Evolutionary conservation across 805 yeast genomes (phyloP).

Genomic region (Candida oleophila): DNA sequence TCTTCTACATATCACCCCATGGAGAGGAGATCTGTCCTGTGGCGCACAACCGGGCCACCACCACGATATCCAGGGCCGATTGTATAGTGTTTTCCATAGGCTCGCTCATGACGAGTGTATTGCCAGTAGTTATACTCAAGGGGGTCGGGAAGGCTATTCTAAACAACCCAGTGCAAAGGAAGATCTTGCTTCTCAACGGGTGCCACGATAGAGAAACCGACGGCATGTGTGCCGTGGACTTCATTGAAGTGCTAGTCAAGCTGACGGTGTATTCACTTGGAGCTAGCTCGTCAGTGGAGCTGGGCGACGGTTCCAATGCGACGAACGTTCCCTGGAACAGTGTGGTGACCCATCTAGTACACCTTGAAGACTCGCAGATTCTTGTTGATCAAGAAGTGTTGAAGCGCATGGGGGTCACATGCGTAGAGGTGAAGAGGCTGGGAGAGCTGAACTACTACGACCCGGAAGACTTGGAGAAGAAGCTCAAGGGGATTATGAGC

Average conservation of each 20-base stretch:
- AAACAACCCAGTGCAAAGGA: conserved; percentile 25
- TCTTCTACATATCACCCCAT: conserved; percentile 80
- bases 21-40: conserved; percentile 83
- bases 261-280: conserved; percentile 55
- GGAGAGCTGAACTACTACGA: conserved; percentile 36
- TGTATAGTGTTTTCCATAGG: conserved; percentile 79
- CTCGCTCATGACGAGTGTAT: conserved; percentile 80
- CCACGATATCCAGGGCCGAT: conserved; percentile 49
- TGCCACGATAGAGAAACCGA: conserved; percentile 76
- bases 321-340: conserved; percentile 34
- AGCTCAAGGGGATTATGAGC: conserved; percentile 17
- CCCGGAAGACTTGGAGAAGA: conserved; percentile 35
- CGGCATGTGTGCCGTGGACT: conserved; percentile 61
- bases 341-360: conserved; percentile 64
- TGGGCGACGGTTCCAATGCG: conserved; percentile 7
- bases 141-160: conserved; percentile 70
- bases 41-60: conserved; percentile 62
- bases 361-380: conserved; percentile 51
- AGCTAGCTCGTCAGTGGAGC: conserved; percentile 11
- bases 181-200: conserved; percentile 72
- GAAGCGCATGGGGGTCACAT: conserved; percentile 42
- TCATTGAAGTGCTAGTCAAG: conserved; percentile 52
- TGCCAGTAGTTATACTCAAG: conserved; percentile 72
- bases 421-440: conserved; percentile 39
- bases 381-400: conserved; percentile 45